phyloP scores from a whole-genome alignment of 2,329 filamentous ascomycete genomes.

The Colletotrichum musicola region DNA sequence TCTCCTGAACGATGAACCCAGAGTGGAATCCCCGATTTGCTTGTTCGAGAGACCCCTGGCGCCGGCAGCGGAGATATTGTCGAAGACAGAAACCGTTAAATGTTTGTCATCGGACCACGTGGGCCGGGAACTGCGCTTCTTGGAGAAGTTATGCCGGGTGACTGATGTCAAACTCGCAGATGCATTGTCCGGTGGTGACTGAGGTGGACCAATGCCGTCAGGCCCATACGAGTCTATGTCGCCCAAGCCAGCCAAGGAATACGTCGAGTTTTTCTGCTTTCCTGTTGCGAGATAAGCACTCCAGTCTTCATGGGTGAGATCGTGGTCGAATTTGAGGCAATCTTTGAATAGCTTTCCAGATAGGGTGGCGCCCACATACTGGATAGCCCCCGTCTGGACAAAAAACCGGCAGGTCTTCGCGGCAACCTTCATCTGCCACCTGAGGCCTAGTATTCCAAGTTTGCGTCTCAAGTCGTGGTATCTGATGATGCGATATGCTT shows the following conservation, averaged over 20 bases:
- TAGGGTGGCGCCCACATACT: slow-evolving; percentile 69
- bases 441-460: slow-evolving; percentile 66
- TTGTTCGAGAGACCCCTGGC: slow-evolving; percentile 48
- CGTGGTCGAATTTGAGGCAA: slow-evolving; percentile 70
- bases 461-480: slow-evolving; percentile 70
- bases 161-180: background rate
- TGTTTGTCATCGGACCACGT: slow-evolving; percentile 51
- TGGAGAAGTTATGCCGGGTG: background rate
- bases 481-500: slow-evolving; percentile 70
- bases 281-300: slow-evolving; percentile 65
- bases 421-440: slow-evolving; percentile 71
- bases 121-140: slow-evolving; percentile 6
- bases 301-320: slow-evolving; percentile 70
- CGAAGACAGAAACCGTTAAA: slow-evolving; percentile 48
- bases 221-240: slow-evolving; percentile 1
- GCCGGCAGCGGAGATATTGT: slow-evolving; percentile 50
- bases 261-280: slow-evolving; percentile 42
- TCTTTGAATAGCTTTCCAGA: slow-evolving; percentile 69
- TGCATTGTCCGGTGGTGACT: background rate
- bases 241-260: background rate
- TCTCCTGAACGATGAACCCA: slow-evolving; percentile 49
- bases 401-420: slow-evolving; percentile 71
- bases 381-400: slow-evolving; percentile 66
- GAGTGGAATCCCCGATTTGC: slow-evolving; percentile 46
- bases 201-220: background rate